These are phyloP conservation scores for Yarrowia divulgata DNA, from an alignment of 805 yeast genomes.

Conservation along the genomic window DNA sequence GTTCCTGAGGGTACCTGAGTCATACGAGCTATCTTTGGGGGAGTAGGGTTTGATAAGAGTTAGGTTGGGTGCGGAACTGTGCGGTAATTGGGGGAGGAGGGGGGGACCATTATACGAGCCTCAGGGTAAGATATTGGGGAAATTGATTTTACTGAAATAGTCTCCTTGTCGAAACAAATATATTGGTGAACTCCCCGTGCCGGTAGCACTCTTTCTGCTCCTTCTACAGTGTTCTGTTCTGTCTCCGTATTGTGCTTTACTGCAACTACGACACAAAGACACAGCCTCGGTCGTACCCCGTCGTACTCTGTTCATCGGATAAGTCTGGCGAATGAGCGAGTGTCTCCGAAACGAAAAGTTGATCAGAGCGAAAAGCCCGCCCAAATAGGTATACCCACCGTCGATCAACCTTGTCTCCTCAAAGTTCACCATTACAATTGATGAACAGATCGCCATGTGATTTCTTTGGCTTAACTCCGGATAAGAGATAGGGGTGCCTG, in stretches of 20 bases:
- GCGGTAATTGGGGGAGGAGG: background rate
- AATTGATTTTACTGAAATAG: too few species aligned
- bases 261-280: background rate
- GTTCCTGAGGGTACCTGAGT: conserved; percentile 34
- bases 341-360: background rate
- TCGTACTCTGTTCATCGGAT: conserved; percentile 2
- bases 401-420: background rate
- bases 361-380: background rate
- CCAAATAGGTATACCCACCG: background rate
- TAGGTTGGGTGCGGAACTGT: too few species aligned
- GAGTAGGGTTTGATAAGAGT: conserved; percentile 6
- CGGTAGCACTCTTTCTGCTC: too few species aligned
- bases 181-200: too few species aligned
- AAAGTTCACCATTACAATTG: background rate
- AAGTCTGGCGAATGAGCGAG: conserved; percentile 4
- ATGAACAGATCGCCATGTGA: conserved; percentile 14
- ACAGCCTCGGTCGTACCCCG: background rate
- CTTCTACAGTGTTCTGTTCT: too few species aligned
- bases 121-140: too few species aligned
- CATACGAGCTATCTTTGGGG: conserved; percentile 6
- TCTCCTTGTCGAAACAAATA: too few species aligned
- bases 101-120: too few species aligned
- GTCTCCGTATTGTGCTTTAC: too few species aligned
- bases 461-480: background rate
- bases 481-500: conserved; percentile 1